Base-by-base conservation (phyloP, 139 green algal species). In the Choricystis sp. region DNA sequence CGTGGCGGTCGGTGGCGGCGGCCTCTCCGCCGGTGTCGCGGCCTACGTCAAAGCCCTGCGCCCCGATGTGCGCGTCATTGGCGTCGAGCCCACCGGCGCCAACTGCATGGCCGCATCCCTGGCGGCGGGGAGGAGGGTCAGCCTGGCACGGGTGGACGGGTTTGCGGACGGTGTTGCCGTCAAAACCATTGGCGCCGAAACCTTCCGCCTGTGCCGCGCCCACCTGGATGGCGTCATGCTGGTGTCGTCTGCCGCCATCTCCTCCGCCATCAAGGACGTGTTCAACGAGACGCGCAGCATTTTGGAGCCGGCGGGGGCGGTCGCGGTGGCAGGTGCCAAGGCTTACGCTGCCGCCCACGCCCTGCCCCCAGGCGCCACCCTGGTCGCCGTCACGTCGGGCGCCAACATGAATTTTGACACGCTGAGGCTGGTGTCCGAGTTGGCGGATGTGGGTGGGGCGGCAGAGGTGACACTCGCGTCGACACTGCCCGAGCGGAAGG, bases 381-480 rank as follows among this genome's bases (percentile, higher is more conserved):
- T 88, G 59, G 83, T 91, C 40, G 82, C 73, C 2, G 63, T 85
- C 0, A 81, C 78, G 19, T 78, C 64, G 9, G 80, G 87, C 1
- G 85, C 87, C 21, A 94, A 93, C 74, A 93, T 95, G 64, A 99
- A 99, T 78, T 99, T 99, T 80, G 89, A 97, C 68, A 80, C 86
- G 28, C 79, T 97, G 70, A 77, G 91, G 2, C 74, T 96, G 28
- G 87, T 97, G 40, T 74, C 85, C 25, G 87, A 99, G 72, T 80
- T 99, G 65, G 92, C 94, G 22, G 85, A 95, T 49, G 73, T 95
- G 29, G 92, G 92, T n/a, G 79, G 69, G 23, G 66, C 61, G n/a
- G 66, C 61, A 4, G 87, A 97, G 70, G 84, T 83, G 23, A 94
- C 91, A 63, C 72, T 99, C 59, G 77, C 83, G 0, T 90, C 86